phyloP scores from a whole-genome alignment of 2,329 filamentous ascomycete genomes.

The Rhynchosporium secalis region DNA sequence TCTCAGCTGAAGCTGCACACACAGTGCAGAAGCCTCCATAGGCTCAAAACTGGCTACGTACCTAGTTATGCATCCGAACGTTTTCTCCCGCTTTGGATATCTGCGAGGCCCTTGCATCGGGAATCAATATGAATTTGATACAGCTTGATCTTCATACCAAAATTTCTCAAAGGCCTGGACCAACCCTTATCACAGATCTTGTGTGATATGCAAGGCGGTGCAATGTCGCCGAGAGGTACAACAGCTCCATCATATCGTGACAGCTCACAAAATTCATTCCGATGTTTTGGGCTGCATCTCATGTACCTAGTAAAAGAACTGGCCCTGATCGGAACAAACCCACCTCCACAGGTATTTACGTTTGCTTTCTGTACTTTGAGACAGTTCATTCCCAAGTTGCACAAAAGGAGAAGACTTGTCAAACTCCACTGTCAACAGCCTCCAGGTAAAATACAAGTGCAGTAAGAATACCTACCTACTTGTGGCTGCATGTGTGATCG shows the following conservation, averaged over 20 bases:
- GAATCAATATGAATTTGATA: neutral
- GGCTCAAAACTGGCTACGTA: no score
- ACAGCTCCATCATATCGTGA: constrained; percentile 19
- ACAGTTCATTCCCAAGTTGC: neutral
- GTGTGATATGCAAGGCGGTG: constrained; percentile 19
- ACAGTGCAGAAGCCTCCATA: no score
- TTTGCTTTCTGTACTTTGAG: no score
- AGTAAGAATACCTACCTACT: neutral
- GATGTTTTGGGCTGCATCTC: constrained; percentile 24
- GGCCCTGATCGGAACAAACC: no score
- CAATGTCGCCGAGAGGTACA: constrained; percentile 19
- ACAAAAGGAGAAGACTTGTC: neutral
- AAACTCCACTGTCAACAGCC: constrained; percentile 1
- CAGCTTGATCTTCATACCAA: constrained; percentile 21
- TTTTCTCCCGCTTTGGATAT: neutral
- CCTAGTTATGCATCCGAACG: neutral
- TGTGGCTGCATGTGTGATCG: constrained; percentile 17
- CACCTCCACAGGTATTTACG: no score
- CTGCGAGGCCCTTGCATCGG: no score
- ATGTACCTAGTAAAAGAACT: constrained; percentile 20
- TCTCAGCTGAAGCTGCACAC: no score
- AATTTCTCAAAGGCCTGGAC: constrained; percentile 15
- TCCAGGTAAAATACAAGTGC: neutral
- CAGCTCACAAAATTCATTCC: constrained; percentile 26
- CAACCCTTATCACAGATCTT: constrained; percentile 18